Base-by-base conservation (phyloP, 257 asterid species). In the Solanum rostratum region DNA sequence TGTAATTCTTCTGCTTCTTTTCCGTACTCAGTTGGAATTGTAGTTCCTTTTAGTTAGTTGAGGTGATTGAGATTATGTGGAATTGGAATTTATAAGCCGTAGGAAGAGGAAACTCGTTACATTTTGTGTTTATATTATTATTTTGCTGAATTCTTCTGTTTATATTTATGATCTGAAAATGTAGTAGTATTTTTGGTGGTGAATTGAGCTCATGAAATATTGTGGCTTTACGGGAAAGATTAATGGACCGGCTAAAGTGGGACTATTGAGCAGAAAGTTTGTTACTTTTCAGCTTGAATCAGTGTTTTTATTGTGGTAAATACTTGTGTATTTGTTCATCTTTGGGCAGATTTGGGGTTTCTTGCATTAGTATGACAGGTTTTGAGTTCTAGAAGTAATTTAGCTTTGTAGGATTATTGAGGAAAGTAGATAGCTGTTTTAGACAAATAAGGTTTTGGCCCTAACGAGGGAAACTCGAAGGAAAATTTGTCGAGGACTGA, bases 1-100 rank as follows among this genome's bases (percentile, higher is more conserved):
- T 94, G 99, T 96, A 93, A 50, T 70, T 19, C 62, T 33, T 66
- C 69, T 4, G 37, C 33, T 52, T 52, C 59, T 11, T 19, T 27
- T 79, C 7, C 20, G 46, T 74, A 74, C 59, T 49, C 82, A 76
- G 60, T 49, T 74, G 50, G 43, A 76, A 76, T 76, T 76, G n/a
- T 2, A 10, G 41, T 76, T 74, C 0, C 3, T 15, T 49, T 76
- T 16, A 15, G 59, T 74, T 46, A 46, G 59, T 74, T 74, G 81
- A 45, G 22, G 60, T 15, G 81, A 24, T 74, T 46, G 43, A 24
- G 20, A 74, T 46, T 74, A 7, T 46, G 62, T 78, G 45, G 27
- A 78, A 50, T 50, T 78, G 45, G 14, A 46, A 46, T 4, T 74
- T 74, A 2, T 74, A 29, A 46, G 59, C 59, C 45, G 59, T 46